Percentiles rank a stretch among this genome's conserved stretches.
phyloP scores from a whole-genome alignment of 2,329 filamentous ascomycete genomes.

The Dactylellina haptotyla region DNA sequence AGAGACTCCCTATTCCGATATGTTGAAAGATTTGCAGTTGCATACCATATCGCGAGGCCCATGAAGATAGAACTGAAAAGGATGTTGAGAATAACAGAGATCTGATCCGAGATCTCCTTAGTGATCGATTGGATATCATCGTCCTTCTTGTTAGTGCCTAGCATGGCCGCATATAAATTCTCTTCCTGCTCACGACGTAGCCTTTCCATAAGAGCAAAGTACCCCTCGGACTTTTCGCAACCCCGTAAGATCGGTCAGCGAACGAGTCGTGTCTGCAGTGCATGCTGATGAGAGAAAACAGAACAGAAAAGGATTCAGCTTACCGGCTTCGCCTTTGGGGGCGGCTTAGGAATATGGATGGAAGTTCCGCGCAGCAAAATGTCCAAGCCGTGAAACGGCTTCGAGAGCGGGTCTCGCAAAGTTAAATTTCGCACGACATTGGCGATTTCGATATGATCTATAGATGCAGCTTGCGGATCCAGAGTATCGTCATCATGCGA shows the following conservation, averaged over 20 bases:
- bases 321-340: slow-evolving; percentile 27
- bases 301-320: neutral
- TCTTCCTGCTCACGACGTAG: slow-evolving; percentile 39
- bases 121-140: slow-evolving; percentile 24
- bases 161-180: slow-evolving; percentile 33
- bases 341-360: slow-evolving; percentile 13
- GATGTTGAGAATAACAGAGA: slow-evolving; percentile 46
- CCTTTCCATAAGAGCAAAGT: slow-evolving; percentile 33
- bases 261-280: neutral
- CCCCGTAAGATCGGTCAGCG: neutral
- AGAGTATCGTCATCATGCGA: neutral
- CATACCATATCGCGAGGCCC: slow-evolving; percentile 46
- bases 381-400: slow-evolving; percentile 9
- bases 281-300: neutral
- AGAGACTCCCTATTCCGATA: slow-evolving; percentile 27
- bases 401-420: neutral
- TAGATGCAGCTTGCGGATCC: neutral
- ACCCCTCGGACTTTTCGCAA: slow-evolving; percentile 25
- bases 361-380: slow-evolving; percentile 26
- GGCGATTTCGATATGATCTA: slow-evolving; percentile 28
- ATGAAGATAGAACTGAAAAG: slow-evolving; percentile 44
- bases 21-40: slow-evolving; percentile 38
- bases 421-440: slow-evolving; percentile 1
- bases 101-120: slow-evolving; percentile 44
- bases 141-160: slow-evolving; percentile 3